Conservation (phyloP, 306 rosid species). For the Corylus americana region DNA sequence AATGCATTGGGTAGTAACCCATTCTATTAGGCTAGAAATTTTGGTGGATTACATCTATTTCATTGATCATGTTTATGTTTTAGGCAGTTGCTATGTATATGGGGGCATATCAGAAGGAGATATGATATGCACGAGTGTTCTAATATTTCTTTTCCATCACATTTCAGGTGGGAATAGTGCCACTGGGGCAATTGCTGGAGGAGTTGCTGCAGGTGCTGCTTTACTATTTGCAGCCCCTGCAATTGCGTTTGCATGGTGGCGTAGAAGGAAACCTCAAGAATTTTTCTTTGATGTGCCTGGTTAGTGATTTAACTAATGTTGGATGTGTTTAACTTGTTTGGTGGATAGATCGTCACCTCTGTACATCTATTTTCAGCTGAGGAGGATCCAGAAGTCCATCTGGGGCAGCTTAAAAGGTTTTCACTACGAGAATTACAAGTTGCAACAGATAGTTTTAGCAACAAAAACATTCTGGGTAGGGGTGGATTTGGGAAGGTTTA, state of each 20-base stretch:
- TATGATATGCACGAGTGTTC: constrained; percentile 11
- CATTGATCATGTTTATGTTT: background rate
- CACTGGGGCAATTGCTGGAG: constrained; percentile 97
- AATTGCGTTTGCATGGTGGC: constrained; percentile 99
- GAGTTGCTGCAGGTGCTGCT: constrained; percentile 99
- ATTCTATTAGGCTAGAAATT: background rate
- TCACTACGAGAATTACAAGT: constrained; percentile 93
- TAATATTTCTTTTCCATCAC: constrained; percentile 23
- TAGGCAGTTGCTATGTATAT: background rate
- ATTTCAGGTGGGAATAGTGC: constrained; percentile 82
- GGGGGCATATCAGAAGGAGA: constrained; percentile 5
- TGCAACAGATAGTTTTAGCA: constrained; percentile 94
- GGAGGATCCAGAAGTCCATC: constrained; percentile 99
- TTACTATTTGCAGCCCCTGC: constrained; percentile 97
- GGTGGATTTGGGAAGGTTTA: constrained; percentile 99
- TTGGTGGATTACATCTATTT: background rate
- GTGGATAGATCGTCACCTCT: constrained; percentile 28
- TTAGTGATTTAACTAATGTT: constrained; percentile 32
- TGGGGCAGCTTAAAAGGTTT: constrained; percentile 98
- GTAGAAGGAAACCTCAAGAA: constrained; percentile 94
- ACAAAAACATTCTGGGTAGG: constrained; percentile 94
- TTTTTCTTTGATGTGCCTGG: constrained; percentile 99
- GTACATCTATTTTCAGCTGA: constrained; percentile 61
- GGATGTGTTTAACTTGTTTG: constrained; percentile 11
- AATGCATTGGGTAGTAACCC: constrained; percentile 8